A percentile compares a stretch with the other conserved stretches of the same genome.
Evolutionary conservation across 768 basidiomycete genomes (phyloP).

Genomic region (Leucogyrophana mollusca): DNA sequence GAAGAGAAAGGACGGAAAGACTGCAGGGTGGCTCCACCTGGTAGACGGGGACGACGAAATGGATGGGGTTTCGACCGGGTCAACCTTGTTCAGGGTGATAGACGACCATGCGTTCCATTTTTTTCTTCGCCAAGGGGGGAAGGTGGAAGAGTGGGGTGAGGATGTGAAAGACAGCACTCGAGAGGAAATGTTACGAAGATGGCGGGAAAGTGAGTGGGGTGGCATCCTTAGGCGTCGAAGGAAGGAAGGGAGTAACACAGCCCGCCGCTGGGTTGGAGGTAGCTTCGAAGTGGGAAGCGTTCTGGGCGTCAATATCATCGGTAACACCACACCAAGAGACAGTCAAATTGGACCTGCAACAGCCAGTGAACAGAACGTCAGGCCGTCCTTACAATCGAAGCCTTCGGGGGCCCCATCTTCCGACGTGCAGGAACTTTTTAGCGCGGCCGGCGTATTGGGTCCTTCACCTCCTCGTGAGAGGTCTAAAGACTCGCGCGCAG

Average conservation of each 20-base stretch:
- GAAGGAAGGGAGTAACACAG: slow-evolving; percentile 26
- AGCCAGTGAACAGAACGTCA: slow-evolving; percentile 1
- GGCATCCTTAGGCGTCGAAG: slow-evolving; percentile 38
- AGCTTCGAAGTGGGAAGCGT: slow-evolving; percentile 81
- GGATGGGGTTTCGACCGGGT: slow-evolving; percentile 34
- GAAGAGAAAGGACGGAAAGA: slow-evolving; percentile 26
- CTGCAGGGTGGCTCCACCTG: slow-evolving; percentile 19
- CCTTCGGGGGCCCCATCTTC: too few species aligned
- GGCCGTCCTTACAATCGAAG: neutral
- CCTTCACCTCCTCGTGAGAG: neutral
- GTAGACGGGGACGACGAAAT: slow-evolving; percentile 23
- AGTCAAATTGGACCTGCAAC: neutral
- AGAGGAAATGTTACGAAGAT: slow-evolving; percentile 57
- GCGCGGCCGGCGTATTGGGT: too few species aligned
- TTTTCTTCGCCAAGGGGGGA: slow-evolving; percentile 65
- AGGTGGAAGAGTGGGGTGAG: slow-evolving; percentile 65
- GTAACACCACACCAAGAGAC: slow-evolving; percentile 11
- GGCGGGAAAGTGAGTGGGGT: slow-evolving; percentile 72
- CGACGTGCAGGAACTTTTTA: too few species aligned
- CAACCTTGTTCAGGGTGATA: slow-evolving; percentile 40
- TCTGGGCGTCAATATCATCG: slow-evolving; percentile 63
- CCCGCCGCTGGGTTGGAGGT: slow-evolving; percentile 60
- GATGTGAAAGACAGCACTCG: slow-evolving; percentile 46
- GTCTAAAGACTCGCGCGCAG: neutral
- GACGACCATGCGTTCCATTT: slow-evolving; percentile 61